Percentiles rank a stretch among this genome's conserved stretches.
Evolutionary conservation across 139 green algal genomes (phyloP).

Genomic region (Chlorella sp.): DNA sequence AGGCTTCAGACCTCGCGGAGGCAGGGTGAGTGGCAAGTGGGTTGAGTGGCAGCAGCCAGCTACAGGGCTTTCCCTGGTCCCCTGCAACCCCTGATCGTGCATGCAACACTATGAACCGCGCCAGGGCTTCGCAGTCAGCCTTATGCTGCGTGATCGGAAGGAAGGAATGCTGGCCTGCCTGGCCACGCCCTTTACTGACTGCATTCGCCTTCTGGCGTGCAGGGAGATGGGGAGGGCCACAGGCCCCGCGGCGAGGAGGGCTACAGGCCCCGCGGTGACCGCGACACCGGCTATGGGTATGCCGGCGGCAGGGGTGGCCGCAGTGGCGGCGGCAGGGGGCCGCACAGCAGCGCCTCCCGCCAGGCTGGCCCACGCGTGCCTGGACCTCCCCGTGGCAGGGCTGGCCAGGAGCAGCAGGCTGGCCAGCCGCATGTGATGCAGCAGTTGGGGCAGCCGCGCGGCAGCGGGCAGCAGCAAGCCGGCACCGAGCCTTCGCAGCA

Average conservation of each 20-base stretch:
- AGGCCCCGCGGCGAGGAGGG: not conserved
- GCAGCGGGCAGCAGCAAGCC: not conserved
- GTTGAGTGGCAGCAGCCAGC: too few species aligned
- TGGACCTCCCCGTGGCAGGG: not conserved
- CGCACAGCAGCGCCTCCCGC: not conserved
- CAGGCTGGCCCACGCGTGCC: not conserved
- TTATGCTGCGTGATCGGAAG: too few species aligned
- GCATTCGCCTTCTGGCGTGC: too few species aligned
- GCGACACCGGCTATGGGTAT: not conserved
- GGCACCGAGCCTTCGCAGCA: not conserved
- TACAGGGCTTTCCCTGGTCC: too few species aligned
- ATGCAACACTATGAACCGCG: too few species aligned
- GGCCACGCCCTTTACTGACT: too few species aligned
- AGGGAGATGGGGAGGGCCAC: too few species aligned
- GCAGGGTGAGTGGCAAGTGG: too few species aligned
- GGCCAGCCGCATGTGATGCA: slow-evolving; percentile 2
- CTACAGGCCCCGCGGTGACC: not conserved
- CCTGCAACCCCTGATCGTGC: too few species aligned
- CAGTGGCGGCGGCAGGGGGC: not conserved
- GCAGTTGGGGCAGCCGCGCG: not conserved
- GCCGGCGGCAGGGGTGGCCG: not conserved
- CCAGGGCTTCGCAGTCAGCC: too few species aligned
- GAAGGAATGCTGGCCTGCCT: too few species aligned
- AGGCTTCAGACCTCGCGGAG: too few species aligned
- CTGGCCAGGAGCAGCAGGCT: not conserved